These are phyloP conservation scores for Oryza punctata DNA, from an alignment of 176 grass and related monocot species.

Conservation along the genomic window DNA sequence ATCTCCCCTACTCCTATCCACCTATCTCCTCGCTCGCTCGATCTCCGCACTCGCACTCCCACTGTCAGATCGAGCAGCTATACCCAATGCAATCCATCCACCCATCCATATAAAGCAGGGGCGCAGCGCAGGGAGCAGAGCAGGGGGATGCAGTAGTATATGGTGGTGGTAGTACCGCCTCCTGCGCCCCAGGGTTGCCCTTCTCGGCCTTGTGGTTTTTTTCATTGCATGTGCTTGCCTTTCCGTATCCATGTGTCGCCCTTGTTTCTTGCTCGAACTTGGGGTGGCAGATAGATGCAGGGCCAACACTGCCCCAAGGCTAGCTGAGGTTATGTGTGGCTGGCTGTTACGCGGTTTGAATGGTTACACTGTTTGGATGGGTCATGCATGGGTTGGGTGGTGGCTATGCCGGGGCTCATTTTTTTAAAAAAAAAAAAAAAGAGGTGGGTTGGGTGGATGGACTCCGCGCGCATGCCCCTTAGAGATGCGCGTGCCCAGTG, in stretches of 20 bases:
- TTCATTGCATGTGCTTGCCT: constrained; percentile 33
- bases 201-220: constrained; percentile 30
- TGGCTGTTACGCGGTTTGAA: constrained; percentile 18
- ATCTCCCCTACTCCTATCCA: background rate
- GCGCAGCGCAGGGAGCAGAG: background rate
- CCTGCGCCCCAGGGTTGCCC: constrained; percentile 49
- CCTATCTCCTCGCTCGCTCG: background rate
- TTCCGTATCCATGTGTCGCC: constrained; percentile 34
- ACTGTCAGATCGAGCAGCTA: background rate
- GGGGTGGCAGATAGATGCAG: background rate
- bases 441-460: background rate
- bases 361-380: background rate
- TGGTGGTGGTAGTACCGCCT: constrained; percentile 33
- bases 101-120: constrained; percentile 28
- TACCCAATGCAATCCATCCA: background rate
- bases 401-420: background rate
- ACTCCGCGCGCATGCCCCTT: rapidly evolving
- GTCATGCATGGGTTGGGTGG: background rate
- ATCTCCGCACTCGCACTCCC: background rate
- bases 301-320: background rate
- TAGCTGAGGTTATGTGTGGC: background rate
- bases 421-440: background rate
- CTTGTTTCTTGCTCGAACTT: constrained; percentile 31
- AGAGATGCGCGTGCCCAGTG: background rate
- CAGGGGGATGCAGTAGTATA: background rate